These are phyloP conservation scores for Bondarzewia mesenterica DNA, from an alignment of 1,284 basidiomycete species.

Conservation along the genomic window DNA sequence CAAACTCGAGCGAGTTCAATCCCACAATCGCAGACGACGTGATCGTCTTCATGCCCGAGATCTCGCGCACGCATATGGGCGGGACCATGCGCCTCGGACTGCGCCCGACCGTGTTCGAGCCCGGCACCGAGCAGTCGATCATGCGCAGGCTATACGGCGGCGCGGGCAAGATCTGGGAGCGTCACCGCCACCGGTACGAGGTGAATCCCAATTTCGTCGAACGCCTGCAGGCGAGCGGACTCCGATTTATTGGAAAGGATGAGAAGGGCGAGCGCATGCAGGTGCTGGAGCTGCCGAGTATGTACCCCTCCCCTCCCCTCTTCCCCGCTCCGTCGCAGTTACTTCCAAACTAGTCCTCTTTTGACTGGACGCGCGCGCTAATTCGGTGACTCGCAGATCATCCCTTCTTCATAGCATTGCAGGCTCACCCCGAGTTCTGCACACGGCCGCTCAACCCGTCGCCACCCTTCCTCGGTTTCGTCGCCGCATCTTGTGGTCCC, in stretches of 20 bases:
- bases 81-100: slow-evolving; percentile 98
- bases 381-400: too few relatives aligned
- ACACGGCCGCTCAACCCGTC: slow-evolving; percentile 98
- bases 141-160: slow-evolving; percentile 84
- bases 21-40: slow-evolving; percentile 57
- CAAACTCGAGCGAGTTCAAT: slow-evolving; percentile 85
- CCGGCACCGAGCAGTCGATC: slow-evolving; percentile 57
- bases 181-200: slow-evolving; percentile 96
- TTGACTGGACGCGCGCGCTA: not conserved
- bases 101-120: slow-evolving; percentile 86
- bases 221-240: slow-evolving; percentile 61
- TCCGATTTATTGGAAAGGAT: slow-evolving; percentile 89
- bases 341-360: not conserved
- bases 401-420: slow-evolving; percentile 91
- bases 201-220: slow-evolving; percentile 89
- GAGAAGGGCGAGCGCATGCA: slow-evolving; percentile 98
- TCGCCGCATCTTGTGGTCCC: slow-evolving; percentile 75
- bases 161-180: slow-evolving; percentile 84
- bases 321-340: not conserved
- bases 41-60: slow-evolving; percentile 98
- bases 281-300: slow-evolving; percentile 81
- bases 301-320: slow-evolving; percentile 19
- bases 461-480: slow-evolving; percentile 93
- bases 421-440: slow-evolving; percentile 98
- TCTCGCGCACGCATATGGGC: slow-evolving; percentile 96